Conservation (phyloP, 164 flowering plant genomes). For the Magnolia kwangsiensis region DNA sequence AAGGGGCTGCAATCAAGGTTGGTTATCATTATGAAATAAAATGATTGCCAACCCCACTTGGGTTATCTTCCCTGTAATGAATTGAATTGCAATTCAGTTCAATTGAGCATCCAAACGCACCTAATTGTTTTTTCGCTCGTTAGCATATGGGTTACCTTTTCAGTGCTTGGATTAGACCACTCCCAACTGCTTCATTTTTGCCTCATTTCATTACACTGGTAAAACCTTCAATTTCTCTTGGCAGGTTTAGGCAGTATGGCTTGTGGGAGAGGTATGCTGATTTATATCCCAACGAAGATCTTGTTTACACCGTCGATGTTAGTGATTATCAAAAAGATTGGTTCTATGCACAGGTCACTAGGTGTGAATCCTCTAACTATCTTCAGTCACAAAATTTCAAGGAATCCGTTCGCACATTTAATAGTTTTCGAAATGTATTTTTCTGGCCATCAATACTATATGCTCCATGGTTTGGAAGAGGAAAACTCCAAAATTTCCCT, state of each 20-base stretch:
- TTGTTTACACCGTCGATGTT: slow-evolving; percentile 51
- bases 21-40: background rate
- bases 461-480: background rate
- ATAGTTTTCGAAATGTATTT: too few relatives aligned
- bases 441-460: background rate
- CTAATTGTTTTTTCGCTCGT: too few relatives aligned
- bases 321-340: slow-evolving; percentile 66
- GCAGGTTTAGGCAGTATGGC: slow-evolving; percentile 85
- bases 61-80: too few relatives aligned
- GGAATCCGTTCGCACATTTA: background rate
- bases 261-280: slow-evolving; percentile 83
- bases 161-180: slow-evolving; percentile 7
- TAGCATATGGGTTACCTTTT: background rate
- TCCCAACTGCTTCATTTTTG: background rate
- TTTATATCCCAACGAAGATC: slow-evolving; percentile 57
- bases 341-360: slow-evolving; percentile 77
- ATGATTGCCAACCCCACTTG: background rate
- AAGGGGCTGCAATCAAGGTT: background rate
- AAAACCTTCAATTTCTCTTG: background rate
- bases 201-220: background rate
- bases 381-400: too few relatives aligned
- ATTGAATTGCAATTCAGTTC: background rate
- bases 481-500: background rate
- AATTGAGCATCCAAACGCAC: too few relatives aligned
- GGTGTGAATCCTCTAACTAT: slow-evolving; percentile 30